Conservation (phyloP, 1,284 basidiomycete genomes). For the Porogramme epimiltina region DNA sequence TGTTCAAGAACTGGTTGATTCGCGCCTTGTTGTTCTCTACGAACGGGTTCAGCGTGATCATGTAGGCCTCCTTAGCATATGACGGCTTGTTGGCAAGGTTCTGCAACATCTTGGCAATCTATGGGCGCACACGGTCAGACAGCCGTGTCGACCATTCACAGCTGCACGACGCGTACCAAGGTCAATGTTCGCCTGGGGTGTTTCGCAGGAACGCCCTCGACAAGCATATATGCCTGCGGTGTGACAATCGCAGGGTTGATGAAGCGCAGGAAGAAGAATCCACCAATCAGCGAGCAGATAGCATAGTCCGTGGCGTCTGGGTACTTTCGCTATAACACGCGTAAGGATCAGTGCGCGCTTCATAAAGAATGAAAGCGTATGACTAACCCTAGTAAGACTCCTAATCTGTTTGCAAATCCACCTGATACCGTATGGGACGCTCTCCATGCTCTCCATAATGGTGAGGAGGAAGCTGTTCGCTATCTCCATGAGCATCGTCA, state of each 20-base stretch:
- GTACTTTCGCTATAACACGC: constrained; percentile 80
- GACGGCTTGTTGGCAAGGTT: constrained; percentile 99
- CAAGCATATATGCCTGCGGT: constrained; percentile 99
- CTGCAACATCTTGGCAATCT: constrained; percentile 99
- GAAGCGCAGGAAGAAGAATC: constrained; percentile 99
- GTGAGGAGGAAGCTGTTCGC: constrained; percentile 96
- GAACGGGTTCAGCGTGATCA: constrained; percentile 98
- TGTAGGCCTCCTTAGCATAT: constrained; percentile 97
- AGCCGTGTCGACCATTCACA: background rate
- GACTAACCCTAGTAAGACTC: constrained; percentile 82
- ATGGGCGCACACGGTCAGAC: constrained; percentile 7
- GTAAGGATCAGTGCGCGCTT: constrained; percentile 1
- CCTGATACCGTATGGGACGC: constrained; percentile 96
- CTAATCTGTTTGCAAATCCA: constrained; percentile 99
- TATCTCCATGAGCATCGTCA: constrained; percentile 99
- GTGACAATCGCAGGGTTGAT: constrained; percentile 99
- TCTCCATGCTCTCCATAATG: constrained; percentile 98
- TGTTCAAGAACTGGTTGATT: constrained; percentile 97
- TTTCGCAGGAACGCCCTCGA: constrained; percentile 96
- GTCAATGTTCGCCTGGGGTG: constrained; percentile 96
- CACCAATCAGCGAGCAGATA: constrained; percentile 97
- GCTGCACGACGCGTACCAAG: constrained; percentile 56
- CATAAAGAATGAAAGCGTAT: background rate
- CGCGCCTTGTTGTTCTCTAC: constrained; percentile 97
- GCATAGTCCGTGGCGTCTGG: constrained; percentile 86